Base-by-base conservation (phyloP, 169 alveolate genomes). In the Plasmodium falciparum region DNA sequence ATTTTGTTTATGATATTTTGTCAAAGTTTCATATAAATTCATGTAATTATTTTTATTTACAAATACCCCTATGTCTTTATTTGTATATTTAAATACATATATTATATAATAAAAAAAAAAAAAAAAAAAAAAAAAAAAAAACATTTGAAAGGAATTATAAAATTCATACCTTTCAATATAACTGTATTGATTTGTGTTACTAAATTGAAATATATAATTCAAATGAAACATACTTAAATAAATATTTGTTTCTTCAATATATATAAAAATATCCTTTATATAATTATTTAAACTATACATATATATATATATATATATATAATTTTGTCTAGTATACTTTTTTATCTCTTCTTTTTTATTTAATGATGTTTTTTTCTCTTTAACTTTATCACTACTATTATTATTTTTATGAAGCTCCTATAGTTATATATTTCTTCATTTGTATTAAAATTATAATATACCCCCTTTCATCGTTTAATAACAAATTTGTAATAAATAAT, bases 191-290 rank as follows among this genome's bases (percentile, higher is more conserved):
- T 78, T 66, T 26, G 50, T 33, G 49, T 54, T 69, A 45, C 43
- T 66, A 78, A 52, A 12, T 66, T 63, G 24, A 78, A 63, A 78
- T 66, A 78, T 78, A 61, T 78, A 78, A 78, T 66, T 20, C 43
- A 78, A 50, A 65, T 65, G 71, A 66, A 78, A 78, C 54, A 78
- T 66, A 78, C 54, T 66, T 66, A 78, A 59, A 26, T 78, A 78
- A 17, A 47, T 78, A 71, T 78, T 63, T 61, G 49, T 78, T 65
- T 78, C 78, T 78, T 78, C 90, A 65, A 78, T 78, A 59, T 78
- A 78, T 22, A 78, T 54, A 59, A 78, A 78, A 78, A 78, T 78
- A 49, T 78, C 80, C 20, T 52, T 52, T 65, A 78, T 78, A 50
- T 66, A 52, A 29, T 78, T 76, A 59, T 76, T 76, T 24, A 76